Percentiles rank a stretch among this genome's conserved stretches.
Evolutionary conservation across 2,329 filamentous ascomycete genomes (phyloP).

Genomic region (Aspergillus fumigatiaffinis): DNA sequence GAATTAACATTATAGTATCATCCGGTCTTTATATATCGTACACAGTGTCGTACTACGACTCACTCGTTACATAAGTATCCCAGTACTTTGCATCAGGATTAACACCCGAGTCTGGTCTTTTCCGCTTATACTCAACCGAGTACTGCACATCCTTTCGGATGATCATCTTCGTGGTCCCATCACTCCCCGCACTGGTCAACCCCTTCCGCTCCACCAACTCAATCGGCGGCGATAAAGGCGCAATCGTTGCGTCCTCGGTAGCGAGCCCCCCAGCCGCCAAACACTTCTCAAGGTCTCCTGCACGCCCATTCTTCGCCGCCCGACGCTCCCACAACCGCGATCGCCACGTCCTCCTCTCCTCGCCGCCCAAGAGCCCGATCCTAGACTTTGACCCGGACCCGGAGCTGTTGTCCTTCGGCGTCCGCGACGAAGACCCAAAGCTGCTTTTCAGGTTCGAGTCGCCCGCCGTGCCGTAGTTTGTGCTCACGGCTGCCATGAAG

Average conservation of each 20-base stretch:
- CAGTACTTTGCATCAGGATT: slow-evolving; percentile 14
- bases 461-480: slow-evolving; percentile 33
- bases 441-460: slow-evolving; percentile 26
- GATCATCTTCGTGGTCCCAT: slow-evolving; percentile 24
- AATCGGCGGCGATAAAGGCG: slow-evolving; percentile 1
- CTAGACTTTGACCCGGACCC: slow-evolving; percentile 4
- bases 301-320: neutral
- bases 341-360: neutral
- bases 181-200: slow-evolving; percentile 6
- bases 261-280: neutral
- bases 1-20: neutral
- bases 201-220: slow-evolving; percentile 10
- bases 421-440: slow-evolving; percentile 17
- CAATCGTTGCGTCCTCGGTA: neutral
- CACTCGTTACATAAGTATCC: slow-evolving; percentile 11
- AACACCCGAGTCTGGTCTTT: neutral
- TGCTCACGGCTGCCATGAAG: slow-evolving; percentile 36
- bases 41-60: neutral
- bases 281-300: neutral
- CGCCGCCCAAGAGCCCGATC: neutral
- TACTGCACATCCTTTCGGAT: slow-evolving; percentile 33
- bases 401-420: slow-evolving; percentile 15
- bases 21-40: neutral
- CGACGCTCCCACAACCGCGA: neutral
- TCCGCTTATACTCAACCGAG: slow-evolving; percentile 24